phyloP scores from a whole-genome alignment of 257 asterid genomes.

The Gentiana macrophylla region DNA sequence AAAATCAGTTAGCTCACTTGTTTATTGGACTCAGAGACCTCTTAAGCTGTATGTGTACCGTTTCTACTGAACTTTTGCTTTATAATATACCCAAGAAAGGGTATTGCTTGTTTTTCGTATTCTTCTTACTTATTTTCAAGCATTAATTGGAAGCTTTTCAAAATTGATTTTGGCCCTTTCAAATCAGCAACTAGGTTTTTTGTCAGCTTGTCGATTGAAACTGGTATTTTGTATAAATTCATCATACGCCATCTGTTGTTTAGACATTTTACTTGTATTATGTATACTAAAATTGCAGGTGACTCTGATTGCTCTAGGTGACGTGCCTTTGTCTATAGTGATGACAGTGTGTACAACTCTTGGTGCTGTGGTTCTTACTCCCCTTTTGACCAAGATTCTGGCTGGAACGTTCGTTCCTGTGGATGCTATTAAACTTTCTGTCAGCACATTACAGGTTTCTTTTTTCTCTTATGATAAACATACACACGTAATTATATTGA shows the following conservation, averaged over 20 bases:
- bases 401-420: constrained; percentile 87
- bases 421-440: constrained; percentile 57
- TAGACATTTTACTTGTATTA: constrained; percentile 15
- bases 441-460: constrained; percentile 79
- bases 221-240: background rate
- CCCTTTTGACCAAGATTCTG: constrained; percentile 58
- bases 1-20: too few species aligned
- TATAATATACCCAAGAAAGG: too few species aligned
- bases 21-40: too few species aligned
- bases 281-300: constrained; percentile 63
- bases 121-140: background rate
- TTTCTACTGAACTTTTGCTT: too few species aligned
- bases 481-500: background rate
- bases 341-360: constrained; percentile 85
- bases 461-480: background rate
- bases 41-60: too few species aligned
- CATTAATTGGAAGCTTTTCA: background rate
- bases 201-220: constrained; percentile 1
- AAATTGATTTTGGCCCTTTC: background rate
- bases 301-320: constrained; percentile 87
- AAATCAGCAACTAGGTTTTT: background rate
- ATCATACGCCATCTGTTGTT: background rate
- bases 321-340: constrained; percentile 73
- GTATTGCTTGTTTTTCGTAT: too few species aligned
- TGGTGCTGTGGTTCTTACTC: constrained; percentile 85